Conservation (phyloP, 129 eudicot species). For the Flaveria sonorensis region DNA sequence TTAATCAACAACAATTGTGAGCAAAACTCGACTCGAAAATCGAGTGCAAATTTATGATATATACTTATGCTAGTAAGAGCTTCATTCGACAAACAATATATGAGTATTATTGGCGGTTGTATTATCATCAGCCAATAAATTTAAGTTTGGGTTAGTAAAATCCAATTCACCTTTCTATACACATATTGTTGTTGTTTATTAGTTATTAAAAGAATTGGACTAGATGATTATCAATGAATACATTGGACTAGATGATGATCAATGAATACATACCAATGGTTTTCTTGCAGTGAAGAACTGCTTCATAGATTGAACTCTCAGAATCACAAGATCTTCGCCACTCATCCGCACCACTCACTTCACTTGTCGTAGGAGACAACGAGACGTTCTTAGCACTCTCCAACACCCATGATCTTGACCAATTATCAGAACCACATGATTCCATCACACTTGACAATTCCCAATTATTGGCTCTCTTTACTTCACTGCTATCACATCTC, state of each 20-base stretch:
- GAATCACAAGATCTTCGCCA: slow-evolving; percentile 83
- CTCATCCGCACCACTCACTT: slow-evolving; percentile 48
- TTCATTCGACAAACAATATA: no score
- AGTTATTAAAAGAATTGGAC: not conserved
- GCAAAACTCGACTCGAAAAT: no score
- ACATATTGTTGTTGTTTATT: not conserved
- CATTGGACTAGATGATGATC: not conserved
- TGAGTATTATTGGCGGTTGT: no score
- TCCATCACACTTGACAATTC: slow-evolving; percentile 40
- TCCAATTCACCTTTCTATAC: not conserved
- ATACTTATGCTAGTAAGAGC: no score
- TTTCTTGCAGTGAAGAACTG: slow-evolving; percentile 94
- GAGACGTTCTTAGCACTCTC: slow-evolving; percentile 19
- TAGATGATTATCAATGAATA: no score
- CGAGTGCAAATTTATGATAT: no score
- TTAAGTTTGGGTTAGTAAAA: no score
- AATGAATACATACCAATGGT: slow-evolving; percentile 48
- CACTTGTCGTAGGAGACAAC: slow-evolving; percentile 57
- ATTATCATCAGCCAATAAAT: no score
- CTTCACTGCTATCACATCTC: slow-evolving; percentile 33
- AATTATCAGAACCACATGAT: slow-evolving; percentile 52
- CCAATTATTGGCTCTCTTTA: slow-evolving; percentile 30
- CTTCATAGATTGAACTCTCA: slow-evolving; percentile 87
- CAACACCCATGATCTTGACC: slow-evolving; percentile 57
- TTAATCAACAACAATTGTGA: no score